These are phyloP conservation scores for Trypanosomatidae sp. DNA, from an alignment of 208 protist species.

Conservation along the genomic window DNA sequence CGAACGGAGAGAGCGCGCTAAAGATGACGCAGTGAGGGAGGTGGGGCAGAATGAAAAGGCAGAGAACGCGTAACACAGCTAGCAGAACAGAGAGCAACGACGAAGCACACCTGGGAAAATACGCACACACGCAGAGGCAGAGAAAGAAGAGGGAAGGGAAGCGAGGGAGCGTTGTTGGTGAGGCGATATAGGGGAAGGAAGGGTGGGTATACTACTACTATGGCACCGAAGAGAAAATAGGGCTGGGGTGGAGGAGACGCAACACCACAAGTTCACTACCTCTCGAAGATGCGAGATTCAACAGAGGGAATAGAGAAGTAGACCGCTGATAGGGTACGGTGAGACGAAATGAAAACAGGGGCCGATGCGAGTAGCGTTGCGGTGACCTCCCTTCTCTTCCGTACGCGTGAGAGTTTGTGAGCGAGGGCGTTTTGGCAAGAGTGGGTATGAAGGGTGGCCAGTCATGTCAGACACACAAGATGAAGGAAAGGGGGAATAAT, in stretches of 20 bases:
- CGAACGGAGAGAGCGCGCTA: neutral
- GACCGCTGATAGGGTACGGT: neutral
- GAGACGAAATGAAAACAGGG: neutral
- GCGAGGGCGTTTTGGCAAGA: neutral
- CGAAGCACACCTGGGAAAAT: too few species aligned
- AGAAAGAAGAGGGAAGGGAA: neutral
- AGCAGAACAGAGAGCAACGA: too few species aligned
- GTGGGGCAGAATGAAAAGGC: neutral
- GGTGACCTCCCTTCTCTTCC: neutral
- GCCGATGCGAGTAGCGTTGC: neutral
- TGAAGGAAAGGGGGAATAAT: conserved; percentile 12
- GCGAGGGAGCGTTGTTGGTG: neutral
- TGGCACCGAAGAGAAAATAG: too few species aligned
- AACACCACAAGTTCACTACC: neutral
- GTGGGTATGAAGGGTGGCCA: neutral
- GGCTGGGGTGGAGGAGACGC: neutral
- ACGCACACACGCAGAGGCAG: neutral
- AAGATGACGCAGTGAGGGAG: neutral
- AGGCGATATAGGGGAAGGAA: too few species aligned
- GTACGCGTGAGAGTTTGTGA: neutral
- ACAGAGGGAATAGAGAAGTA: neutral
- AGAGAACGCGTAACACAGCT: too few species aligned
- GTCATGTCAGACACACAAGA: neutral
- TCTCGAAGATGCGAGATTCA: neutral
- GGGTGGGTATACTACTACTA: too few species aligned